Base-by-base conservation (phyloP, 179 eudicot genomes). In the Spergularia azorica region DNA sequence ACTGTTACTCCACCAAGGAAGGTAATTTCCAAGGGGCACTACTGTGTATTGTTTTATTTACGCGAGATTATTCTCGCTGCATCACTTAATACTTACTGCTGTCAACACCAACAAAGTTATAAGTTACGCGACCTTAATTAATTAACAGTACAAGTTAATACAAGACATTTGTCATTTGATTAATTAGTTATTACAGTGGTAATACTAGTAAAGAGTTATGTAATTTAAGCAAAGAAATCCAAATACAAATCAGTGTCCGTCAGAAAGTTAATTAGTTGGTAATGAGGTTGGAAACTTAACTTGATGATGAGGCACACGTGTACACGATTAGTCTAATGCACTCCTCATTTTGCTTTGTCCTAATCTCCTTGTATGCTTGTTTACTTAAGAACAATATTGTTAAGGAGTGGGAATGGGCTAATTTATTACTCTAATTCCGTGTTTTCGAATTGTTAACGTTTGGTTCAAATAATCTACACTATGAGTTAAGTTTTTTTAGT, bases 281-380 rank as follows among this genome's bases (percentile, higher is more conserved):
- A 26, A 15, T 80, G 61, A 75, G 79, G 83, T 75, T 80, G 83
- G 79, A 70, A 26, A 46, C 72, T 75, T 54, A 60, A 71, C 76
- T 71, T 70, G 76, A 76, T 80, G 76, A 80, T 80, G 79, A 80
- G 26, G 76, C 83, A 80, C 83, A 80, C 83, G 83, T 80, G 83
- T 80, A 57, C n/a, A 3, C 59, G 6, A 48, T 71, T 80, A 41
- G 9, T 80, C 9, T 55, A 74, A 59, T 74, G 9, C 62, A 51
- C 54, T 1, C 60, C 69, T 60, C 20, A 5, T 3, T 17, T 58
- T 73, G 13, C 43, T 43, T 20, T 36, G 46, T 73, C 20, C 32
- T 71, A 6, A 54, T n/a, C 20, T 54, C 36, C 26, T 60, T n/a
- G 20, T 43, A 43, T 43, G 48, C 8, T 43, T 59, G 21, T 15